Percentiles rank a stretch among this genome's conserved stretches.
Conservation (phyloP, 139 green algal genomes). For the Zygnema circumcarinatum region DNA sequence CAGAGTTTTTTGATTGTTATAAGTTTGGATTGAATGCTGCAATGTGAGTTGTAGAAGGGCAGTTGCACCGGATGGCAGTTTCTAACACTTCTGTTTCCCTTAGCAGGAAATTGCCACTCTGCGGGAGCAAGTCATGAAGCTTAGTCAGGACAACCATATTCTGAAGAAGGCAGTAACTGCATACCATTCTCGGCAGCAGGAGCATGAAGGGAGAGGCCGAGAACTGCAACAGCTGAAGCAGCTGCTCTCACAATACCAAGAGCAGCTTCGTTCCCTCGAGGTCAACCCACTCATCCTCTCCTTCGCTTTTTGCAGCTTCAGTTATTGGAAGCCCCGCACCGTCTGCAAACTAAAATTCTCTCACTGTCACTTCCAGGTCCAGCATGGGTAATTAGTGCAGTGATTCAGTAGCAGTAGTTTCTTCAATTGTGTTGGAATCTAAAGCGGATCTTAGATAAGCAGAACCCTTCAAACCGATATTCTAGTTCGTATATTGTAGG, state of each 20-base stretch:
- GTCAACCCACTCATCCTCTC: conserved; percentile 20
- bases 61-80: background rate
- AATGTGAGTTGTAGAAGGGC: too few species aligned
- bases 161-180: conserved; percentile 61
- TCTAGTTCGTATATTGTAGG: too few species aligned
- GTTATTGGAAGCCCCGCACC: background rate
- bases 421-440: too few species aligned
- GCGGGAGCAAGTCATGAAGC: conserved; percentile 30
- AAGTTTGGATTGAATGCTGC: background rate
- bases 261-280: conserved; percentile 57
- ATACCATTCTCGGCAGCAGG: conserved; percentile 58
- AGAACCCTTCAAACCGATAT: too few species aligned
- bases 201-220: conserved; percentile 14
- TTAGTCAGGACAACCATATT: conserved; percentile 61
- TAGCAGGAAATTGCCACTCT: conserved; percentile 49
- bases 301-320: background rate
- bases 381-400: too few species aligned
- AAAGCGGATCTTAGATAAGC: too few species aligned
- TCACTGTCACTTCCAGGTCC: background rate
- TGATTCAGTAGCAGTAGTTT: too few species aligned
- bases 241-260: conserved; percentile 55
- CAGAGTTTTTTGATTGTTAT: conserved; percentile 14
- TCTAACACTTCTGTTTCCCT: background rate
- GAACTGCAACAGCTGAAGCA: conserved; percentile 45
- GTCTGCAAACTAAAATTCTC: background rate